Evolutionary conservation across 2,329 filamentous ascomycete species (phyloP).

Genomic region (Xylariaceae sp.): DNA sequence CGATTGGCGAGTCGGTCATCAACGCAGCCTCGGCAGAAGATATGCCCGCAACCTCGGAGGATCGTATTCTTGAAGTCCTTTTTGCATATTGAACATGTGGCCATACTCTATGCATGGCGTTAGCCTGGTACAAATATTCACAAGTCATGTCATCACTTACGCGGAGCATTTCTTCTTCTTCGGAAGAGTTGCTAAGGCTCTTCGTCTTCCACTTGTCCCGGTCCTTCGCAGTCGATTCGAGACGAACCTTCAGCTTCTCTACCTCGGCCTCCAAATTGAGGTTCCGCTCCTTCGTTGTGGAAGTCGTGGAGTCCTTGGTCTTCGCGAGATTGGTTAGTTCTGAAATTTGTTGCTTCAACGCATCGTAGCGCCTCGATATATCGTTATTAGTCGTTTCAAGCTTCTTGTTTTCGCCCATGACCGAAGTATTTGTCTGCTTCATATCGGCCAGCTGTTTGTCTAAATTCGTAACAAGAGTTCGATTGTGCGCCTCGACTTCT

Average conservation of each 20-base stretch:
- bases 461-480: slow-evolving; percentile 77
- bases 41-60: slow-evolving; percentile 91
- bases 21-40: slow-evolving; percentile 91
- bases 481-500: slow-evolving; percentile 80
- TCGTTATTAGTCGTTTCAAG: slow-evolving; percentile 76
- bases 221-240: slow-evolving; percentile 81
- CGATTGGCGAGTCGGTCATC: slow-evolving; percentile 88
- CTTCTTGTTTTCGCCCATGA: slow-evolving; percentile 75
- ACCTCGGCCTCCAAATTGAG: slow-evolving; percentile 74
- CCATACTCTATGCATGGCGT: slow-evolving; percentile 63
- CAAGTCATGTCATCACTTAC: slow-evolving; percentile 60
- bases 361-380: slow-evolving; percentile 70
- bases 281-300: slow-evolving; percentile 60
- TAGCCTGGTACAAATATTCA: slow-evolving; percentile 35
- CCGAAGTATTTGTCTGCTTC: slow-evolving; percentile 75
- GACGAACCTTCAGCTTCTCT: slow-evolving; percentile 77
- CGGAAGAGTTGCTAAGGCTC: slow-evolving; percentile 78
- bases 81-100: slow-evolving; percentile 90
- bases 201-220: slow-evolving; percentile 86
- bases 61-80: slow-evolving; percentile 93
- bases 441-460: slow-evolving; percentile 90
- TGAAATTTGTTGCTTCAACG: slow-evolving; percentile 74
- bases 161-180: slow-evolving; percentile 83
- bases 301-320: slow-evolving; percentile 70
- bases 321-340: slow-evolving; percentile 78